Base-by-base conservation (phyloP, 306 rosid genomes). In the Gleditsia sinensis region DNA sequence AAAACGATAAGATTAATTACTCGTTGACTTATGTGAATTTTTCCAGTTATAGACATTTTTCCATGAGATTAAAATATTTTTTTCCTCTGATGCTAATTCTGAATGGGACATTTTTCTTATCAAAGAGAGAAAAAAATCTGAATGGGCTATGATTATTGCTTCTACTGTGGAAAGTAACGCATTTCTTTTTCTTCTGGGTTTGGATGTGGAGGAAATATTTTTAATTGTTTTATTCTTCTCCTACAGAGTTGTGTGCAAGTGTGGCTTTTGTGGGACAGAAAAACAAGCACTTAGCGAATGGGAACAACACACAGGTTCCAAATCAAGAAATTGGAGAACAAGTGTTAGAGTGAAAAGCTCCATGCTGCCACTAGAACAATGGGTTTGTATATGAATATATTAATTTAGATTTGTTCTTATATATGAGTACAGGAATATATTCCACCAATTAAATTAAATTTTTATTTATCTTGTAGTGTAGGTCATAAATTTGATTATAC, bases 261-360 rank as follows among this genome's bases (percentile, higher is more conserved):
- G 98, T 80, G 89, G 92, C 43, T 77, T 67, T 17, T 92, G 98
- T 42, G 92, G 85, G 75, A 75, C 86, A 24, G 83, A 83, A 82
- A 90, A 92, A 78, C 92, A 86, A 71, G 88, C 90, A 63, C 98
- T 90, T 69, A 82, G 84, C 33, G 92, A 86, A 73, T 92, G 96
- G 98, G 96, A 90, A 75, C 81, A 82, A 36, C 98, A 92, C 75
- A 83, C 94, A 1, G 92, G 98, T 63, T 90, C 98, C 55, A 92
- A 90, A 77, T 80, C 78, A 10, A 86, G 88, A 88, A 88, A 90
- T 82, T 92, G 97, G 97, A 92, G 78, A 75, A 86, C 86, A 20
- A 92, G 96, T 79, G 87, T 92, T 60, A 85, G 75, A 68, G 89
- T 92, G 50, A 90, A 92, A 79, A 91, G 83, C 69, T 86, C 94